These are phyloP conservation scores for Marasmius sp. DNA, from an alignment of 1,284 basidiomycete genomes.

Conservation along the genomic window DNA sequence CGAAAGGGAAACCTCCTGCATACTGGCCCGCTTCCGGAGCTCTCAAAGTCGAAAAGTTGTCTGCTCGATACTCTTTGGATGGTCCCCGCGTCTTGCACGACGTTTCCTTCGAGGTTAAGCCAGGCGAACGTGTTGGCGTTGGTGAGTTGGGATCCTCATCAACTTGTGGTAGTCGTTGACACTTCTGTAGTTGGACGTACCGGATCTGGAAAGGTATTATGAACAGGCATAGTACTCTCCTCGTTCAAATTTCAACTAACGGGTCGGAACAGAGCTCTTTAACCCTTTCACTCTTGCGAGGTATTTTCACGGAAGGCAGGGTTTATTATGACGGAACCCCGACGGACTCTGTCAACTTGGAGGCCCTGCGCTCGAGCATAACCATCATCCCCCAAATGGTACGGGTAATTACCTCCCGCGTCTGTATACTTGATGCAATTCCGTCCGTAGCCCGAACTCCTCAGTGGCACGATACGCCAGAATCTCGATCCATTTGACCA, in stretches of 20 bases:
- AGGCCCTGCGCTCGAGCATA: conserved; percentile 59
- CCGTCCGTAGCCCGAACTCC: conserved; percentile 56
- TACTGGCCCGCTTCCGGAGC: conserved; percentile 79
- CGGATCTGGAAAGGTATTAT: conserved; percentile 68
- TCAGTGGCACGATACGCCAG: conserved; percentile 57
- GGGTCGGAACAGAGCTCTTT: conserved; percentile 40
- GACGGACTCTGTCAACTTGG: conserved; percentile 58
- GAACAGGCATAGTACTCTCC: conserved; percentile 31
- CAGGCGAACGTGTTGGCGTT: conserved; percentile 65
- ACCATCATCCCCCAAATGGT: conserved; percentile 63
- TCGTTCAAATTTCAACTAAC: neutral
- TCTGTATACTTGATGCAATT: conserved; percentile 18
- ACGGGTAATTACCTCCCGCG: conserved; percentile 22
- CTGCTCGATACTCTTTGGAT: conserved; percentile 54
- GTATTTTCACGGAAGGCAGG: conserved; percentile 58
- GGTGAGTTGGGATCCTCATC: conserved; percentile 28
- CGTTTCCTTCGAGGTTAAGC: conserved; percentile 53
- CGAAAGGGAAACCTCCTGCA: conserved; percentile 62
- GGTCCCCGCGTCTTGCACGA: conserved; percentile 55
- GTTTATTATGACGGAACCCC: conserved; percentile 52
- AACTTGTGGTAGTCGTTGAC: neutral
- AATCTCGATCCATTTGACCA: conserved; percentile 75
- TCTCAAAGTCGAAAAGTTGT: conserved; percentile 60
- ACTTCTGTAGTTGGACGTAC: conserved; percentile 63
- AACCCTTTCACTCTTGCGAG: conserved; percentile 51